Base-by-base conservation (phyloP, 306 rosid species). In the Clitoria ternatea region DNA sequence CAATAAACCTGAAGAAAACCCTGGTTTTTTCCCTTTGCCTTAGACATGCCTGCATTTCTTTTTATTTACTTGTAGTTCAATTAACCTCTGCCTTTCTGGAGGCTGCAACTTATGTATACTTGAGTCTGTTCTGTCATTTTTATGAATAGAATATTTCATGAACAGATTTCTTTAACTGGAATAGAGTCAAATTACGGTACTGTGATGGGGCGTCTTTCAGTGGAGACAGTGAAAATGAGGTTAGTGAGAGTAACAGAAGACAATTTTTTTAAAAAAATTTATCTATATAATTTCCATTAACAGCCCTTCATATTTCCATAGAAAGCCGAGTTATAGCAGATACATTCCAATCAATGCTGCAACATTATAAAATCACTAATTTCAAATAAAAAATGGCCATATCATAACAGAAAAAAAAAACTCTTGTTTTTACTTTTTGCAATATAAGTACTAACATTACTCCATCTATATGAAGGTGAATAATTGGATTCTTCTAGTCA, bases 181-280 rank as follows among this genome's bases (percentile, higher is more conserved):
- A 92, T 66, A 80, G 95, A 69, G 90, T 92, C 79, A 92, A 86
- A 85, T 52, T 92, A 44, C 82, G 98, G 36, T 92, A 92, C 49
- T 92, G 96, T 77, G 98, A 92, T 49, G 98, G 98, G 42, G 98
- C 95, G 2, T 92, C 98, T 52, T 92, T 92, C 78, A 78, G 68
- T 26, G 98, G 98, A 33, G 96, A 92, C 73, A 74, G 86, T 64
- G 77, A 83, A 67, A 60, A 77, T 72, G 86, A 89, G 96, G 96
- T 89, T 32, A 33, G 73, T 83, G 37, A 59, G 66, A 79, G 24
- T 23, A 43, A 43, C 50, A 66, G 24, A 14, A 26, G 24, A 13
- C 55, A 22, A 22, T 12, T 19, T 12, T 40, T 54, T 32, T 23
- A 6, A 18, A 0, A 2, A 7, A 37, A 61, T 35, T 66, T 45